A percentile compares a stretch with the other conserved stretches of the same genome.
phyloP scores from a whole-genome alignment of 2,329 filamentous ascomycete species.

The Xylariaceae sp. region DNA sequence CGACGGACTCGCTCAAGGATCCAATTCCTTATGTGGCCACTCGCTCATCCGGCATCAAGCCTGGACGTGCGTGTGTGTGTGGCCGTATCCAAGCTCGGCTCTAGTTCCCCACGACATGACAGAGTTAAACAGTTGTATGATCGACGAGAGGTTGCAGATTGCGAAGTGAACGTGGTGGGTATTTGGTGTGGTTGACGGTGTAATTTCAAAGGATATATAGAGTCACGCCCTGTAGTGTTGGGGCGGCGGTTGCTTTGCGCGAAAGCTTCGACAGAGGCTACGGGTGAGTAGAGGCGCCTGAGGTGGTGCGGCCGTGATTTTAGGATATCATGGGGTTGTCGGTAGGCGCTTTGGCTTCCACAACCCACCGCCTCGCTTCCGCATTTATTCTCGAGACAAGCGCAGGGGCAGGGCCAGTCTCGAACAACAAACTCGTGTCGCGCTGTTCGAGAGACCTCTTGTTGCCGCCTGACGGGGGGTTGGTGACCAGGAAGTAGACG shows the following conservation, averaged over 20 bases:
- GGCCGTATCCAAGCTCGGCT: slow-evolving; percentile 1
- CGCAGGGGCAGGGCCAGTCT: slow-evolving; percentile 10
- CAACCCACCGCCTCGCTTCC: slow-evolving; percentile 13
- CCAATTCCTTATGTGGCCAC: no score
- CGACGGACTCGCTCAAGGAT: no score
- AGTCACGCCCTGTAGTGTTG: neutral
- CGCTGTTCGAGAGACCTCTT: slow-evolving; percentile 17
- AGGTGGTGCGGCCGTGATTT: no score
- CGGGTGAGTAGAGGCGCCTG: no score
- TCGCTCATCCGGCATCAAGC: slow-evolving; percentile 14
- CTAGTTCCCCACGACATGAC: slow-evolving; percentile 9
- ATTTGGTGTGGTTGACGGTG: slow-evolving; percentile 4
- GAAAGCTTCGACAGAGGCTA: no score
- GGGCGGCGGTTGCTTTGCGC: neutral
- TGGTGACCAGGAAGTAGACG: slow-evolving; percentile 17
- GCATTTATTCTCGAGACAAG: slow-evolving; percentile 16
- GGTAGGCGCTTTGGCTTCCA: slow-evolving; percentile 1
- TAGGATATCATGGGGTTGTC: slow-evolving; percentile 7
- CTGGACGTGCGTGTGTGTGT: slow-evolving; percentile 3
- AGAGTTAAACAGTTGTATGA: slow-evolving; percentile 16
- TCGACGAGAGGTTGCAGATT: slow-evolving; percentile 9
- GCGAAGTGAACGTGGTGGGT: slow-evolving; percentile 19
- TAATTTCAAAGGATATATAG: neutral
- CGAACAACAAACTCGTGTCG: slow-evolving; percentile 11
- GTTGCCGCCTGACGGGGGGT: neutral